These are phyloP conservation scores for Tricharina praecox DNA, from an alignment of 495 filamentous ascomycete species.

Conservation along the genomic window DNA sequence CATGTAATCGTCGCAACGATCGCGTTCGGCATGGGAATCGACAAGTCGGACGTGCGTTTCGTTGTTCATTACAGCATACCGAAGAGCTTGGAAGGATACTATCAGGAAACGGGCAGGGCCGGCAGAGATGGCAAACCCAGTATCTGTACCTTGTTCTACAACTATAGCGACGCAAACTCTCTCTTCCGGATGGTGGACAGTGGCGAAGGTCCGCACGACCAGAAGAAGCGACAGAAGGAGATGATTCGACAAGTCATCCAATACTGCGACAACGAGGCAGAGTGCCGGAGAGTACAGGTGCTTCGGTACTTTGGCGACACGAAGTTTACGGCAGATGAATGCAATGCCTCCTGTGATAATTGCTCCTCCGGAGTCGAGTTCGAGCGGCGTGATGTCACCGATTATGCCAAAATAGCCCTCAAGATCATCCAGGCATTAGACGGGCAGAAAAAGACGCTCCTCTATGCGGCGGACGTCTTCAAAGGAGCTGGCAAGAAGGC, in stretches of 20 bases:
- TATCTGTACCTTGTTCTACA: slow-evolving; percentile 78
- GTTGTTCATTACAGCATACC: slow-evolving; percentile 85
- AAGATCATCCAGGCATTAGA: slow-evolving; percentile 42
- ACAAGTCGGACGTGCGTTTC: slow-evolving; percentile 88
- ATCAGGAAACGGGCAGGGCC: slow-evolving; percentile 90
- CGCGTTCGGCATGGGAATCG: slow-evolving; percentile 97
- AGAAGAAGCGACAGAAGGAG: slow-evolving; percentile 59
- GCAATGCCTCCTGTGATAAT: slow-evolving; percentile 65
- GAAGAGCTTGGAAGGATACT: slow-evolving; percentile 95
- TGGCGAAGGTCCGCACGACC: slow-evolving; percentile 52
- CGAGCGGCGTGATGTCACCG: slow-evolving; percentile 54
- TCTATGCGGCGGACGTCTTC: slow-evolving; percentile 36
- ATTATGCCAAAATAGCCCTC: slow-evolving; percentile 52
- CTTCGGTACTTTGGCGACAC: slow-evolving; percentile 90
- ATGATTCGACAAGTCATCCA: slow-evolving; percentile 72
- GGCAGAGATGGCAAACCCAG: slow-evolving; percentile 78
- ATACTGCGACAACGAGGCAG: slow-evolving; percentile 72
- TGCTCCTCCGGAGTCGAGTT: slow-evolving; percentile 53
- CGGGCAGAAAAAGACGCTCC: slow-evolving; percentile 32
- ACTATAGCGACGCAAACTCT: slow-evolving; percentile 50
- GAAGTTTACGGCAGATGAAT: slow-evolving; percentile 51
- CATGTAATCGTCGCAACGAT: slow-evolving; percentile 98
- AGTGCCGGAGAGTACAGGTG: slow-evolving; percentile 76
- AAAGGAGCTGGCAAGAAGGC: slow-evolving; percentile 30
- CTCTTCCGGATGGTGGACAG: slow-evolving; percentile 60